Evolutionary conservation across 805 yeast genomes (phyloP), one percentile per base, ranked within the genome.

Genomic region (Cyberlindnera maritima): DNA sequence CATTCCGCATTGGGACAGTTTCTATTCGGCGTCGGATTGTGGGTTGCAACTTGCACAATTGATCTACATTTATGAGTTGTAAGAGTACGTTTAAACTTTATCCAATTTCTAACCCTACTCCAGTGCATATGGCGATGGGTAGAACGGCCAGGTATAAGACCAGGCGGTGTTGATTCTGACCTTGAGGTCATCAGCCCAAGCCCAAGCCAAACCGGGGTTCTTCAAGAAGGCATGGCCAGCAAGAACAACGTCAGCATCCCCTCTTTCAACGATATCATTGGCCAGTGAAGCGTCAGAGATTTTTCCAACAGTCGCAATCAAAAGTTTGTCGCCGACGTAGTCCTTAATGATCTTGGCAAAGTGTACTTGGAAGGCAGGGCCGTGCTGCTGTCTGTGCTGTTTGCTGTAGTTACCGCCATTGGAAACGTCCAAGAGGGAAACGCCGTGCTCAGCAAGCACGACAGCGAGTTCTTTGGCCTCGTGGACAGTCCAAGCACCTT

Each of bases 401-500:
- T 62, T 54, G 36, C 61, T 49, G 52, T 63, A 64, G 56, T 69
- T 71, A 39, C 81, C 81, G 48, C 83, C 85, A 8, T 79, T 66
- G 1, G 83, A 77, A 36, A 75, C 69, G 56, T 81, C 86, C 32
- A 81, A 51, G 15, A 80, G 62, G 48, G 77, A 79, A 39, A 81
- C 69, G 10, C 79, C 81, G 42, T 61, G 66, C 19, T 69, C 67
- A 15, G 64, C 63, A 8, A 76, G 60, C 8, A 65, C 49, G n/a
- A 67, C 64, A 0, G 74, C 69, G 33, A 77, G 58, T 46, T 64
- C 63, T 28, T 69, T 3, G 17, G 56, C 39, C 13, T 57, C 50
- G 4, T 52, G 47, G 5, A 52, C 19, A 3, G 43, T 56, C 55
- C 58, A 56, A 4, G 58, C 46, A 15, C 48, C 54, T n/a, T 54